Percentiles rank a stretch among this genome's conserved stretches.
These are phyloP conservation scores for Annulohypoxylon bovei DNA, from an alignment of 495 filamentous ascomycete species.

Conservation along the genomic window DNA sequence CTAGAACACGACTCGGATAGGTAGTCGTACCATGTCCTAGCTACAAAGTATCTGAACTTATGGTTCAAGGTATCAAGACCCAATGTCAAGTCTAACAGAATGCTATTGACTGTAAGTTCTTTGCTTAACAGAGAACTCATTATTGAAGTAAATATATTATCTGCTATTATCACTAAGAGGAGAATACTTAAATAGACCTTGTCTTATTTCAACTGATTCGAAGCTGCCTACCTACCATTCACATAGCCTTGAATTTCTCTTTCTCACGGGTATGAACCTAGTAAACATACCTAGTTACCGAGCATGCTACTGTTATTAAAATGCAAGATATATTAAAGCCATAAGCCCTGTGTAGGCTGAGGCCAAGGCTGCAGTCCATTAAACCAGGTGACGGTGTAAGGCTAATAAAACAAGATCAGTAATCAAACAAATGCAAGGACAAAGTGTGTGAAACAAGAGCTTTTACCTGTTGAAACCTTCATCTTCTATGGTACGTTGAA, in stretches of 20 bases:
- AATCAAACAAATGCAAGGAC: conserved; percentile 21
- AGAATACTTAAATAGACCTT: background rate
- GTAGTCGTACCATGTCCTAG: background rate
- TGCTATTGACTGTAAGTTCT: too few relatives aligned
- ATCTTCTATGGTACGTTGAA: conserved; percentile 6
- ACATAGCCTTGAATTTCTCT: background rate
- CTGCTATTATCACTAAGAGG: background rate
- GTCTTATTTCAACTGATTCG: background rate
- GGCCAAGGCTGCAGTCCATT: conserved; percentile 24
- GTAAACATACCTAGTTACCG: background rate
- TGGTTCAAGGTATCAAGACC: background rate
- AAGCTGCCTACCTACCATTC: background rate
- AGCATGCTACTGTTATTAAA: background rate
- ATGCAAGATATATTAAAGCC: conserved; percentile 5
- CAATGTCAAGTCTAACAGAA: background rate
- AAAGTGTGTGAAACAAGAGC: background rate
- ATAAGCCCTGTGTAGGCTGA: conserved; percentile 18
- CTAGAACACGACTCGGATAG: conserved; percentile 31
- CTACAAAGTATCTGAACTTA: background rate
- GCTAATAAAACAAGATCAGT: conserved; percentile 35
- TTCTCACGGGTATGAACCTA: background rate
- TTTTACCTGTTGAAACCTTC: conserved; percentile 5
- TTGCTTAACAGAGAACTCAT: too few relatives aligned
- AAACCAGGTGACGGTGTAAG: conserved; percentile 22
- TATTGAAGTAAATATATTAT: too few relatives aligned